phyloP scores from a whole-genome alignment of 2,329 filamentous ascomycete genomes.

The Plectosphaerella sp. region DNA sequence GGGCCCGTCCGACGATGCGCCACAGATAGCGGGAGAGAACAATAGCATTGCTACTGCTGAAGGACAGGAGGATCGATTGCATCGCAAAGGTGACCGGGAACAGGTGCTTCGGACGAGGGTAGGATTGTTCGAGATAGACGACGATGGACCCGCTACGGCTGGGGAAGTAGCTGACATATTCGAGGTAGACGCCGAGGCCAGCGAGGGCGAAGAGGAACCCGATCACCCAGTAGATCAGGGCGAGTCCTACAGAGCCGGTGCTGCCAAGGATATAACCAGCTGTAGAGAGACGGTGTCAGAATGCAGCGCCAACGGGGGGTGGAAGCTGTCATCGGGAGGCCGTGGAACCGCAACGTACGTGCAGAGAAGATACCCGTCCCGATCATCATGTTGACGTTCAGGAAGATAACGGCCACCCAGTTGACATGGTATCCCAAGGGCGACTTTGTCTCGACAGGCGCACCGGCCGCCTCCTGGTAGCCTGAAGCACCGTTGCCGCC shows the following conservation, averaged over 20 bases:
- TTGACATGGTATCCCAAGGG: constrained; percentile 58
- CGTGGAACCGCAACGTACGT: constrained; percentile 33
- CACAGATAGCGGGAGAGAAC: constrained; percentile 61
- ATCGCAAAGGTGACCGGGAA: constrained; percentile 62
- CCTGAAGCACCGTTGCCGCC: constrained; percentile 42
- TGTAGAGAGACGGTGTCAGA: constrained; percentile 5
- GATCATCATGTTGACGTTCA: constrained; percentile 60
- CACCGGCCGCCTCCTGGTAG: constrained; percentile 29
- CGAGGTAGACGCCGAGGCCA: constrained; percentile 55
- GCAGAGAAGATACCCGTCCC: constrained; percentile 58
- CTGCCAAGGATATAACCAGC: constrained; percentile 40
- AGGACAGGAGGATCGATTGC: constrained; percentile 58
- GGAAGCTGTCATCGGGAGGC: constrained; percentile 13
- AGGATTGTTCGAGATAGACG: constrained; percentile 65
- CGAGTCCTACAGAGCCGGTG: constrained; percentile 57
- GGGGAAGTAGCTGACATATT: constrained; percentile 62
- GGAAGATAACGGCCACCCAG: constrained; percentile 49
- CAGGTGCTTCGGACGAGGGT: constrained; percentile 57
- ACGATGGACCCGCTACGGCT: constrained; percentile 62
- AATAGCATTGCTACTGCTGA: constrained; percentile 61
- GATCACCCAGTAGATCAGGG: constrained; percentile 60
- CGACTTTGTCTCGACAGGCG: constrained; percentile 54
- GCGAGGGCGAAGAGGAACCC: constrained; percentile 53
- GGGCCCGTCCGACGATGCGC: constrained; percentile 43
- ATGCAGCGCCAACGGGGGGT: no score